Base-by-base conservation (phyloP, 371 early-diverging fungal species). In the Capniomyces stellatus region DNA sequence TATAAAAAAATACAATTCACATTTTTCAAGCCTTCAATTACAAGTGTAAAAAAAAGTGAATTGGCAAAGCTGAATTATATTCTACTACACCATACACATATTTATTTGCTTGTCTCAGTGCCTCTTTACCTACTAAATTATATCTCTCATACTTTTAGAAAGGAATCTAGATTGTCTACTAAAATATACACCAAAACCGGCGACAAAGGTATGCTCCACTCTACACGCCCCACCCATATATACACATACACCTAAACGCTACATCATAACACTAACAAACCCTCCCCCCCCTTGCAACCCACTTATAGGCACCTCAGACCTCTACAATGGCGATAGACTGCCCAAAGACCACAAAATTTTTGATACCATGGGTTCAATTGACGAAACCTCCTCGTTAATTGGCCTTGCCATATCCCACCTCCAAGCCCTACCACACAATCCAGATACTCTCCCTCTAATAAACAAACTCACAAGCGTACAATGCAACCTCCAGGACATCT, bases 151-250 rank as follows among this genome's bases (percentile, higher is more conserved):
- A n/a, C n/a, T n/a, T n/a, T n/a, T n/a, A n/a, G n/a, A n/a, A n/a
- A 35, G 35, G 35, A 35, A 35, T 35, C 35, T 30, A 78, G 77
- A 42, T 75, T 74, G 54, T 83, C n/a, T 27, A 6, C 75, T 49
- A 74, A 74, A 63, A 82, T 94, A 41, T 94, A 94, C 69, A 94
- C 95, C 10, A 77, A 83, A 29, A 94, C 92, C 0, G 95, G 93
- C 21, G 95, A 94, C 71, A 85, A 85, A 74, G 94, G 92, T 41
- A 43, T 10, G n/a, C 24, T 4, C 35, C n/a, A n/a, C n/a, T n/a
- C n/a, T n/a, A n/a, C n/a, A n/a, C n/a, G n/a, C n/a, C n/a, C n/a
- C n/a, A n/a, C n/a, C n/a, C n/a, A n/a, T n/a, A n/a, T n/a, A n/a
- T n/a, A n/a, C n/a, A n/a, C n/a, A n/a, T n/a, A n/a, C n/a, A n/a